Evolutionary conservation across 106 monocot species (phyloP).

Genomic region (Vanilla planifolia): DNA sequence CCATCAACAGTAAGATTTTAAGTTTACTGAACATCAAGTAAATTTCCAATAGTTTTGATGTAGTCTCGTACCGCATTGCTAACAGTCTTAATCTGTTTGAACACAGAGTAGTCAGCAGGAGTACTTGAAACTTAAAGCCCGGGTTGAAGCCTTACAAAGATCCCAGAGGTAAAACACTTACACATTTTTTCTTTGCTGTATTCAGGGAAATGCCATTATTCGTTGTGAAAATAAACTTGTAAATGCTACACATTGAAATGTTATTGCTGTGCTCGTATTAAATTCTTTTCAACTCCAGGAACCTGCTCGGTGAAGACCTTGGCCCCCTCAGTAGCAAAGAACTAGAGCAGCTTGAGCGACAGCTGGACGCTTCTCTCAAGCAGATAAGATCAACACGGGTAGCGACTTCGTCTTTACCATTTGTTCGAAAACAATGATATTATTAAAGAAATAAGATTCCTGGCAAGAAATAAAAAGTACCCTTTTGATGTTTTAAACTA

Average conservation of each 20-base stretch:
- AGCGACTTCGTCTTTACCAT: background rate
- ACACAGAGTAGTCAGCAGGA: conserved; percentile 35
- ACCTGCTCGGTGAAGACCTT: conserved; percentile 20
- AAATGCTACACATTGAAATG: background rate
- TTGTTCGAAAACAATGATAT: background rate
- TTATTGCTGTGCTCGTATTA: background rate
- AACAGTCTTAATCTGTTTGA: background rate
- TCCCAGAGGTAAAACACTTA: conserved; percentile 19
- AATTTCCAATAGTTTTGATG: no score
- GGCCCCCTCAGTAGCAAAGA: conserved; percentile 24
- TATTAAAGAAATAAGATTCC: background rate
- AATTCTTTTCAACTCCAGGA: background rate
- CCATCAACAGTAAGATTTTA: no score
- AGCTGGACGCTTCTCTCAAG: conserved; percentile 19
- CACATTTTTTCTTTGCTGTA: no score
- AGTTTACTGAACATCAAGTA: no score
- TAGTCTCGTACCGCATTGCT: no score
- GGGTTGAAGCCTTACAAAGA: conserved; percentile 29
- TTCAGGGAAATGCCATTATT: no score
- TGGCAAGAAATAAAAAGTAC: background rate
- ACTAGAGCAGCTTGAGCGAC: conserved; percentile 26
- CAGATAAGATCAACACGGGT: conserved; percentile 28
- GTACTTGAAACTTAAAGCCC: conserved; percentile 31
- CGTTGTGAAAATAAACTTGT: no score
- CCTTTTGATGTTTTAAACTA: background rate